phyloP scores from a whole-genome alignment of 305 asterid species.

The Stenogyne calaminthoides region DNA sequence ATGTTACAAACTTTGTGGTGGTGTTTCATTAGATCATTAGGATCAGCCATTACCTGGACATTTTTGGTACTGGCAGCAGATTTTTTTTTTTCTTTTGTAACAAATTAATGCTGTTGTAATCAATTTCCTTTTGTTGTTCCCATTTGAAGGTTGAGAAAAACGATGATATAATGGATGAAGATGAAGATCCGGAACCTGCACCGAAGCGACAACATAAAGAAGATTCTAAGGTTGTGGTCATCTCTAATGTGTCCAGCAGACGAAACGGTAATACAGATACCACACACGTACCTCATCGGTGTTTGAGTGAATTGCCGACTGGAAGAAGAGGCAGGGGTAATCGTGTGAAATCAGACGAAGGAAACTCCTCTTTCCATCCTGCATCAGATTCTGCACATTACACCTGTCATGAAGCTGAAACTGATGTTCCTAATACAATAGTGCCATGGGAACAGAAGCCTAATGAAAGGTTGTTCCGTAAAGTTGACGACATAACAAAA shows the following conservation, averaged over 20 bases:
- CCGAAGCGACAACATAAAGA: constrained; percentile 39
- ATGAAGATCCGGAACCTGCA: constrained; percentile 32
- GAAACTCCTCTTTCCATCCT: neutral
- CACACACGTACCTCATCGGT: constrained; percentile 22
- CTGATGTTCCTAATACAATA: neutral
- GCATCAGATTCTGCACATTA: neutral
- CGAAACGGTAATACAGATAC: constrained; percentile 1
- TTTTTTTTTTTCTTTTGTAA: neutral
- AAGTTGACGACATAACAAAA: constrained; percentile 54
- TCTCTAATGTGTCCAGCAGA: constrained; percentile 32
- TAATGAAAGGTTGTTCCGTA: constrained; percentile 23
- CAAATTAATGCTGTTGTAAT: neutral
- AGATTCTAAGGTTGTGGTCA: constrained; percentile 31
- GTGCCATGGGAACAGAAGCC: constrained; percentile 23
- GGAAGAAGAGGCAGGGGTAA: constrained; percentile 26
- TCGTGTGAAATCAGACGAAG: constrained; percentile 17
- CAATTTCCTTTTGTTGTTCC: constrained; percentile 6
- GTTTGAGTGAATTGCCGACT: constrained; percentile 10
- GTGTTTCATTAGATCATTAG: neutral
- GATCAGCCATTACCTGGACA: neutral
- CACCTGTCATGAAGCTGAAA: neutral
- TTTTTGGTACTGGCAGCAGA: neutral
- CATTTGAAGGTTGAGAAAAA: constrained; percentile 29
- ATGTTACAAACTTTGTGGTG: neutral
- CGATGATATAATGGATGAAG: neutral